Conservation (phyloP, 73 alveolate species). For the Paramecium sonneborni region DNA sequence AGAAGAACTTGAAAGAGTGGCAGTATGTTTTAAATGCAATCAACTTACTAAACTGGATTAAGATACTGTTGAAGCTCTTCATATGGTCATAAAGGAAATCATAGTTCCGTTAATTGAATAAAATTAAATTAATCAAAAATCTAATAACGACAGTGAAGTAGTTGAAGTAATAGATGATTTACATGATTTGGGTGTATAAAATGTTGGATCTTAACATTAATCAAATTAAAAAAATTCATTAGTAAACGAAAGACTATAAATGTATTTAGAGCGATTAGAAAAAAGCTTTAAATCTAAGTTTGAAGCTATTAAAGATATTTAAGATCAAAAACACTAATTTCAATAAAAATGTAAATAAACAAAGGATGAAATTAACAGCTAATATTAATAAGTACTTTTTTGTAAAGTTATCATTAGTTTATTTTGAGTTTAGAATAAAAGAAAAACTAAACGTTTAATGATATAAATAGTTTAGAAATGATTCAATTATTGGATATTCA, state of each 20-base stretch:
- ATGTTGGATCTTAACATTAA: neutral
- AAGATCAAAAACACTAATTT: neutral
- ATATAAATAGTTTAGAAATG: slow-evolving; percentile 29
- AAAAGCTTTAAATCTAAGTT: neutral
- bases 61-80: slow-evolving; percentile 46
- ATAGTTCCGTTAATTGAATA: slow-evolving; percentile 32
- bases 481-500: slow-evolving; percentile 4
- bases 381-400: neutral
- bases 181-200: neutral
- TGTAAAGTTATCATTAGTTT: neutral
- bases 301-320: slow-evolving; percentile 6
- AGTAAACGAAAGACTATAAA: neutral
- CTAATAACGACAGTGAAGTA: neutral
- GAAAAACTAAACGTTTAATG: neutral
- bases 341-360: slow-evolving; percentile 12
- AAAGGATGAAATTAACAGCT: slow-evolving; percentile 18
- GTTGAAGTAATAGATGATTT: slow-evolving; percentile 25
- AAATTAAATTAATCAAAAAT: neutral
- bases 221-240: neutral
- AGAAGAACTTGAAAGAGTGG: slow-evolving; percentile 11
- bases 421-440: neutral
- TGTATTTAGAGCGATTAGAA: slow-evolving; percentile 27
- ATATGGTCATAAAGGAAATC: neutral
- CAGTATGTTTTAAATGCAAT: slow-evolving; percentile 28
- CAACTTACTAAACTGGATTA: neutral